Base-by-base conservation (phyloP, 108 stramenopile genomes). In the Discostella pseudostelligera region DNA sequence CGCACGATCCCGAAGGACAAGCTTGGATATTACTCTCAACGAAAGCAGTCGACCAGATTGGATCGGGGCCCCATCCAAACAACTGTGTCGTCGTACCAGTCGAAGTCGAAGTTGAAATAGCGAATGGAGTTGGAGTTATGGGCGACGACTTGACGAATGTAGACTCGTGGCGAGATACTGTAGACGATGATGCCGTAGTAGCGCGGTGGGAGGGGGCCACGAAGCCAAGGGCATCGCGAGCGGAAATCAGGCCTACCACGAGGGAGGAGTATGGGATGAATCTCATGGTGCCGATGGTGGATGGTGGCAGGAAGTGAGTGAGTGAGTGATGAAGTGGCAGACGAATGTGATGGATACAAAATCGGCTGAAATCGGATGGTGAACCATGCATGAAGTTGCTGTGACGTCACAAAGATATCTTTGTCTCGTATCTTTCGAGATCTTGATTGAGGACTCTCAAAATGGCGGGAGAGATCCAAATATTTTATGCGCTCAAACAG, bases 51-150 rank as follows among this genome's bases (percentile, higher is more conserved):
- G 83, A 81, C 92, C 92, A 93, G 39, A 87, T 76, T 0, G 92
- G 92, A 25, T 89, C 92, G 22, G 92, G 92, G 0, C 92, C 92
- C 92, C 92, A 93, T 76, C 88, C 88, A 86, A 88, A 88, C 67
- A 77, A 86, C 24, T 87, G 79, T 4, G 58, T 68, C 22, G 76
- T 72, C 19, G 22, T 70, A 3, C 32, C 5, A 3, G 32, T 32
- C 5, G 4, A 4, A 19, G 13, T 22, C 16, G 11, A 13, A 25
- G 32, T 24, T 29, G 56, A 46, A 22, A 32, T 35, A 9, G 29
- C 44, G 46, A 26, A 10, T n/a, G n/a, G 17, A 17, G 20, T 20
- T 5, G 29, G 20, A 46, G 4, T 4, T 14, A n/a, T 12, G 10
- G 25, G 47, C 24, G 29, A 29, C 56, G 8, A 11, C 28, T 8